Evolutionary conservation across 345 rosid genomes (phyloP), one percentile per base, ranked within the genome.

Genomic region (Brassica nigra): DNA sequence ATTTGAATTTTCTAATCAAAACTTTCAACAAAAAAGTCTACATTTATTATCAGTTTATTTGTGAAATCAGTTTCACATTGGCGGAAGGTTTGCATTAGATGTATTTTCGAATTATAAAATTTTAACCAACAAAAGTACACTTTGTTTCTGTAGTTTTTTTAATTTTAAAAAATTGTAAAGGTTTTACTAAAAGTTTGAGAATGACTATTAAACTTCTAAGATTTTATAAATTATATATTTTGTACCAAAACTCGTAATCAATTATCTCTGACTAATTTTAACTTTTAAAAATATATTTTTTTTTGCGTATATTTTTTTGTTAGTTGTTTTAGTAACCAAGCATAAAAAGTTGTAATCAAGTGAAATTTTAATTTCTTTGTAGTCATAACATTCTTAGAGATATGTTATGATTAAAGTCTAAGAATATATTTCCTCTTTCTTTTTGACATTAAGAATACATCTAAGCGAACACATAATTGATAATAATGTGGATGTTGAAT

Each of bases 401-500:
- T 10, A 42, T 42, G 49, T 10, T 42, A 42, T 30, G 15, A 73
- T 66, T 12, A 58, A 42, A 10, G 20, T 14, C 39, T 1, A 12
- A 12, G 14, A 55, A 54, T 11, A 15, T 23, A 28, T 28, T 61
- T 4, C 10, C 12, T 42, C 49, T 42, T 42, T 20, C 5, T 58
- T 58, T 3, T 42, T 18, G 9, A 58, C 62, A 58, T 70, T 1
- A 27, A 28, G 7, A 36, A 49, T 9, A 14, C 30, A 6, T 18
- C 2, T 0, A 64, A 8, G 67, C 39, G 62, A 72, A 31, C 44
- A 72, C 20, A 52, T n/a, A 59, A 15, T 27, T 84, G 68, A 81
- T 79, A 2, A 28, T 15, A 49, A 12, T 49, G 66, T 74, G 70
- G 74, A 44, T 68, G 64, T 77, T 15, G 49, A 55, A 59, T 66